Conservation (phyloP, 2,329 filamentous ascomycete species). For the Aspergillus sp. region DNA sequence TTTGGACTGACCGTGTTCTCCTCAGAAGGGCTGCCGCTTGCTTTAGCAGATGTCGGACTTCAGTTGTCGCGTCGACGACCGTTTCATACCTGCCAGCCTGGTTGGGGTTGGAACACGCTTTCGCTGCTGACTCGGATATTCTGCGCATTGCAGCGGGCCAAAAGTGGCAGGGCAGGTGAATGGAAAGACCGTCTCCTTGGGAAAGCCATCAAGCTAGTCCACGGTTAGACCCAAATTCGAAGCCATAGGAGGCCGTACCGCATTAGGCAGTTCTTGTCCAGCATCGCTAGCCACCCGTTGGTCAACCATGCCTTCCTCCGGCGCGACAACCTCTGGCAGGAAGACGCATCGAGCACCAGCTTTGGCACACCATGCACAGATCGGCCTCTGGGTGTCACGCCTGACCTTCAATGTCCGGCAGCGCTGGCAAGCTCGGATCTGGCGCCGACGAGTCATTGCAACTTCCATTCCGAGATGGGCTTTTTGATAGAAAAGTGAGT, state of each 20-base stretch:
- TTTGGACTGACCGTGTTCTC: neutral
- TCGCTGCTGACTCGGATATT: neutral
- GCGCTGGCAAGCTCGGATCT: neutral
- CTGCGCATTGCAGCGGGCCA: neutral
- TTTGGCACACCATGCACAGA: neutral
- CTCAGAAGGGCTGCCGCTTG: neutral
- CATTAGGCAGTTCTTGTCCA: neutral
- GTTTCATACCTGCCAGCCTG: neutral
- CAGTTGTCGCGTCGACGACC: neutral
- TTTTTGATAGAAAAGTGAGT: neutral
- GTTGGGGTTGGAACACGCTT: neutral
- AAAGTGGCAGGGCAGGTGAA: neutral
- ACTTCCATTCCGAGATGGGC: neutral
- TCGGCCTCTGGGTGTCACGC: neutral
- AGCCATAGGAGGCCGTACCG: neutral
- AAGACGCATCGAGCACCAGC: neutral
- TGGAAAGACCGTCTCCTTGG: neutral
- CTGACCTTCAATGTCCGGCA: neutral
- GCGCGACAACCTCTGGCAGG: neutral
- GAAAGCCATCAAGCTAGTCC: neutral
- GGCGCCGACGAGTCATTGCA: neutral
- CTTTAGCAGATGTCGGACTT: neutral
- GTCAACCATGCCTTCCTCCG: neutral
- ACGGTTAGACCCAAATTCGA: neutral
- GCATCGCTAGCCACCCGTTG: neutral